Evolutionary conservation across 2,329 filamentous ascomycete genomes (phyloP).

Genomic region (Calonectria hongkongensis): DNA sequence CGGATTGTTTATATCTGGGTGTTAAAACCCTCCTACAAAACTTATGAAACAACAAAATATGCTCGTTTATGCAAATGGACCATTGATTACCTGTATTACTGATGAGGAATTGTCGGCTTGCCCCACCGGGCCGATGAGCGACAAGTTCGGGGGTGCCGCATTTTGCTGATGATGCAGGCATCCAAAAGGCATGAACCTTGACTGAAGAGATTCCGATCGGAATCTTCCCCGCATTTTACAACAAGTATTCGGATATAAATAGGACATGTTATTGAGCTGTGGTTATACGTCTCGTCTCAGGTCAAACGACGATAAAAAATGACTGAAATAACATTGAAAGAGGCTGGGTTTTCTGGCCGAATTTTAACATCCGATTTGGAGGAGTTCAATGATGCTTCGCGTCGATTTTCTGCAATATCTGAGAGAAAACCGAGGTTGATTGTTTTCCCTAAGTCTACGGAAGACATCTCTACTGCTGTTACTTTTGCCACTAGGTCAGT

Average conservation of each 20-base stretch:
- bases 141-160: background rate
- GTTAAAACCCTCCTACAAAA: background rate
- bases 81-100: too few species aligned
- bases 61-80: too few species aligned
- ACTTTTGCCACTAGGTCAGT: background rate
- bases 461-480: background rate
- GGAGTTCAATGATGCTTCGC: background rate
- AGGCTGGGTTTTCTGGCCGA: background rate
- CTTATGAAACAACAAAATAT: too few species aligned
- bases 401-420: constrained; percentile 7
- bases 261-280: background rate
- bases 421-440: background rate
- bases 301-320: background rate
- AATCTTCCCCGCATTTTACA: background rate
- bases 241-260: background rate
- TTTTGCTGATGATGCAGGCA: too few species aligned
- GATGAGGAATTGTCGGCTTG: background rate
- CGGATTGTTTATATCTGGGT: background rate
- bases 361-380: background rate
- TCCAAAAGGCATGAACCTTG: background rate
- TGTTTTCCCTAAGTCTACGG: background rate
- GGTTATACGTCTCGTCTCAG: background rate
- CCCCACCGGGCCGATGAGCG: background rate
- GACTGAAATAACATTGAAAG: background rate
- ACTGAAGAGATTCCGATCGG: background rate